Base-by-base conservation (phyloP, 1,139 yeast species). In the Zygoascus meyerae region DNA sequence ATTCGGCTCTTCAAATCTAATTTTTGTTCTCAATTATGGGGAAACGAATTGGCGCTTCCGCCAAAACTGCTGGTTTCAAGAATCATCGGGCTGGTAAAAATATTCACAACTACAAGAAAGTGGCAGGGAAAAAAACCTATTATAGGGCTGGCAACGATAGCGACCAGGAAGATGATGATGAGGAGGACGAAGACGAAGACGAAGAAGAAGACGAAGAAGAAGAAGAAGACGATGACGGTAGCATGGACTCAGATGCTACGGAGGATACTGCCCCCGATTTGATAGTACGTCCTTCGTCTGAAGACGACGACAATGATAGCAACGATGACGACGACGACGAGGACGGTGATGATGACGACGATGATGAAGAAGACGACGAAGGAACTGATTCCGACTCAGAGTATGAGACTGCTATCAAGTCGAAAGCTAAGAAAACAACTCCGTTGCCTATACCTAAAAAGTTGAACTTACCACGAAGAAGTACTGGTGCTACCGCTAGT, bases 211-310 rank as follows among this genome's bases (percentile, higher is more conserved):
- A 48, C 4, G 49, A 50, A 12, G 52, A 46, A 16, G 50, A 48
- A 29, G 52, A 50, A 38, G 52, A 47, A 30, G 52, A 47, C 28
- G 55, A 51, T 6, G 53, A 48, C 36, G 52, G 48, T 1, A 51
- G 48, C 16, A 48, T 49, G n/a, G 53, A 49, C 39, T 45, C 52
- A 5, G 50, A 51, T 35, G 48, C 42, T 32, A 47, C 45, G n/a
- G 42, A 36, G 14, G 52, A 46, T 26, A 35, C 21, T 15, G 43
- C 46, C n/a, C 45, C 41, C 12, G 40, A 37, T 33, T 42, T 46
- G 42, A 40, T 39, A 12, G 42, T 34, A 48, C 28, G 33, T 21
- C 14, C 34, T 10, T 46, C 39, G n/a, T 48, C 28, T 31, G 42
- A 45, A 15, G 52, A 49, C 16, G 47, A 48, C 11, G 44, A 43